Conservation (phyloP, 108 stramenopile genomes). For the Aurantiochytrium sp. region DNA sequence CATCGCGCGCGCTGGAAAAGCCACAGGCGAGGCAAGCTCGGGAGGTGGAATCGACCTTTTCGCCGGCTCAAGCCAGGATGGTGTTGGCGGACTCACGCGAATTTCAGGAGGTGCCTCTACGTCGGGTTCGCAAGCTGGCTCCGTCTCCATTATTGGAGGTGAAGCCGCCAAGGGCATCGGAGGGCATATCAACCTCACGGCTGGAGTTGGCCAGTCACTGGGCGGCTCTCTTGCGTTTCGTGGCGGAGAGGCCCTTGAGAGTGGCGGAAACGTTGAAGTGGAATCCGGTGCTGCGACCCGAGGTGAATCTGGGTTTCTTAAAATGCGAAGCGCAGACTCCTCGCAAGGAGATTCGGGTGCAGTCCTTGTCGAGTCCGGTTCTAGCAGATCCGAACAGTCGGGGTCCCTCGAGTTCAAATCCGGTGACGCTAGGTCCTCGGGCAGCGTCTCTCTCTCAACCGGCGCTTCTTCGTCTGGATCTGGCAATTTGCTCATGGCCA, state of each 20-base stretch:
- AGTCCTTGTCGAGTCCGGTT: too few relatives aligned
- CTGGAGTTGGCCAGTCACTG: neutral
- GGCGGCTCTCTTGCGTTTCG: neutral
- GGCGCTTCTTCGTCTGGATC: neutral
- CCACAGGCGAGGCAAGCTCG: neutral
- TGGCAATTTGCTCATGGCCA: neutral
- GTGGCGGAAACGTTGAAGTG: neutral
- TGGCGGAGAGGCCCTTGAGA: neutral
- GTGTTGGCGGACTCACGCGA: neutral
- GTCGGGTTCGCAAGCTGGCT: neutral
- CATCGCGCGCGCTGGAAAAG: neutral
- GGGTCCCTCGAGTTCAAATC: neutral
- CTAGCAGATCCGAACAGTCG: neutral
- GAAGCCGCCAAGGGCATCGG: neutral
- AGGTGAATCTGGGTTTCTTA: too few relatives aligned
- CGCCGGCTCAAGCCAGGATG: neutral
- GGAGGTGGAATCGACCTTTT: neutral
- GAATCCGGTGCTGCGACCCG: neutral
- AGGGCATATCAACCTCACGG: neutral
- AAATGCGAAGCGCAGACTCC: too few relatives aligned
- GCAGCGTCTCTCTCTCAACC: neutral
- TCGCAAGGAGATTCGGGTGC: too few relatives aligned
- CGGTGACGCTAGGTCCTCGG: neutral
- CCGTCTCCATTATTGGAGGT: neutral
- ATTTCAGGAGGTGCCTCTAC: neutral